Base-by-base conservation (phyloP, 257 asterid species). In the Solanum stenotomum region DNA sequence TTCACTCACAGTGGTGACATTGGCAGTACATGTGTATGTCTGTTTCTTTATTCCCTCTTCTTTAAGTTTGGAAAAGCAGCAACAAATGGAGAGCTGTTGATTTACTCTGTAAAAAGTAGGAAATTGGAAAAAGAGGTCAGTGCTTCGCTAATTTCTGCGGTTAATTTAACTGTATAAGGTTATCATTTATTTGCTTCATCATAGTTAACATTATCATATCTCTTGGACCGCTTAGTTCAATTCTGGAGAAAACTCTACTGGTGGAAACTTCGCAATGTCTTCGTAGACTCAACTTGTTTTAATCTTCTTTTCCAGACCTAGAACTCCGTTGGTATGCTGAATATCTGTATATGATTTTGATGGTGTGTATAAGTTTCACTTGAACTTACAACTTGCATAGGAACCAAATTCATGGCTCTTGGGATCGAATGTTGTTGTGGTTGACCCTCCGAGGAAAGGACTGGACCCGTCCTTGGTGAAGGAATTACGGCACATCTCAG, bases 401-500 rank as follows among this genome's bases (percentile, higher is more conserved):
- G 98, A 96, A 88, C 98, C 99, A 84, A 93, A 89, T 87, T 91
- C 98, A 90, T 96, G 99, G 99, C 94, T 95, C 61, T 89, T 93
- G 76, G 99, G 99, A 87, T 94, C 98, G 52, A 98, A 96, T 87
- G 98, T 96, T 67, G 93, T 96, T 85, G 96, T 96, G 92, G 99
- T 96, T 91, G 99, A 96, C 91, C 98, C 99, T 89, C 98, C 99
- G 8, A 91, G 99, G 89, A 96, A 96, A 89, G 99, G 99, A 87
- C 93, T 96, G 74, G 97, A 95, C 89, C 93, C 90, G 31, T 94
- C 99, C 89, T 90, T 96, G 91, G 88, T 95, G 63, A 75, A 70
- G 88, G 98, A 96, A 71, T 89, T 96, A 85, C 92, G 87, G 90
- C 90, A 93, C 42, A 61, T 94, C 79, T 86, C 96, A 76, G 90